Evolutionary conservation across 1,284 basidiomycete genomes (phyloP).

Genomic region (Marasmius oreades): DNA sequence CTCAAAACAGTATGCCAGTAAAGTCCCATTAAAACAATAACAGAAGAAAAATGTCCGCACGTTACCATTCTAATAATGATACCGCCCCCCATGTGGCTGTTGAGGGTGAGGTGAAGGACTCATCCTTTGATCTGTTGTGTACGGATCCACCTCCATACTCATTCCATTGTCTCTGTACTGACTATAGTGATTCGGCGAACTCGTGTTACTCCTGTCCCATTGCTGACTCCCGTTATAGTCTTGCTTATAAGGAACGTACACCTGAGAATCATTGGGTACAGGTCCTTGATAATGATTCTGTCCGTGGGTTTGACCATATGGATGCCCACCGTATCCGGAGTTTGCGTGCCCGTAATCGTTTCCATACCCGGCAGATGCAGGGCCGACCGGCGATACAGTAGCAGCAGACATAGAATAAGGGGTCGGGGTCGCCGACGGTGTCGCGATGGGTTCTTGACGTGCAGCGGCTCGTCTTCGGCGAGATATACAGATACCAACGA

Average conservation of each 20-base stretch:
- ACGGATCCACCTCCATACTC: conserved; percentile 1
- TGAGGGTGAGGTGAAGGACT: background rate
- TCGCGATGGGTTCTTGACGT: conserved; percentile 6
- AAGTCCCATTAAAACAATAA: background rate
- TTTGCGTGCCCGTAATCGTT: background rate
- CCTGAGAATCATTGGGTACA: background rate
- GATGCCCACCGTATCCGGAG: background rate
- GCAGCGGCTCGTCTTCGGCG: conserved; percentile 11
- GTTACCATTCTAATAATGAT: background rate
- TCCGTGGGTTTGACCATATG: background rate
- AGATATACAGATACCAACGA: conserved; percentile 14
- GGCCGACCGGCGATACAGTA: background rate
- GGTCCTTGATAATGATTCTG: background rate
- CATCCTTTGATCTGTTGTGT: background rate
- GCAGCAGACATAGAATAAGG: background rate
- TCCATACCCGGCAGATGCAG: background rate
- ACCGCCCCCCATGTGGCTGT: background rate
- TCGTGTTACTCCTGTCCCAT: background rate
- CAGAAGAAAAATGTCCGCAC: background rate
- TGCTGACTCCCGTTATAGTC: conserved; percentile 1
- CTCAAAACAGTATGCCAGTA: no score
- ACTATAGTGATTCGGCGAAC: background rate
- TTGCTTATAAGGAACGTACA: conserved; percentile 2
- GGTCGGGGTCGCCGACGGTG: background rate
- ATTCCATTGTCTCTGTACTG: background rate